phyloP scores from a whole-genome alignment of 2,329 filamentous ascomycete species.

The Exophiala bonariae region DNA sequence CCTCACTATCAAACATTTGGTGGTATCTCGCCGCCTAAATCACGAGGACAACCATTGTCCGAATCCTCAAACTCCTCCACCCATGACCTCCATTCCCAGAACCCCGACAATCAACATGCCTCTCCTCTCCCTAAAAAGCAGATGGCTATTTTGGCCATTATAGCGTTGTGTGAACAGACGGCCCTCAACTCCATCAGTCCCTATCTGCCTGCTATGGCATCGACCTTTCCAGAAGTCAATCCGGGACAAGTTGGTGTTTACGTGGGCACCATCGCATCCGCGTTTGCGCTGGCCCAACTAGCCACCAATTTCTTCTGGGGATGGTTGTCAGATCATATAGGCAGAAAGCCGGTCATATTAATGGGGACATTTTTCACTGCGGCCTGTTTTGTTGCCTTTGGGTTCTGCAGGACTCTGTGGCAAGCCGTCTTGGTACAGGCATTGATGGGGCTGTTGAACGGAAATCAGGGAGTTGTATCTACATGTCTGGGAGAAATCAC shows the following conservation, averaged over 20 bases:
- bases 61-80: conserved; percentile 41
- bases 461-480: conserved; percentile 90
- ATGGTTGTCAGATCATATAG: conserved; percentile 75
- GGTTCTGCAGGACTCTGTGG: conserved; percentile 78
- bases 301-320: conserved; percentile 92
- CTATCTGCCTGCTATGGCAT: conserved; percentile 91
- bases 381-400: conserved; percentile 79
- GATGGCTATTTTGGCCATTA: conserved; percentile 79
- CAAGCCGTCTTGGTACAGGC: conserved; percentile 84
- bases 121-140: conserved; percentile 82
- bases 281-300: conserved; percentile 90
- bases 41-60: conserved; percentile 45
- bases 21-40: conserved; percentile 45
- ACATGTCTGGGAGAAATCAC: conserved; percentile 95
- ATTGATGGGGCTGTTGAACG: conserved; percentile 89
- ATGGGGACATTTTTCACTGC: conserved; percentile 81
- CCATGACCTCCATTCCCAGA: conserved; percentile 29
- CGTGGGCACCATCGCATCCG: conserved; percentile 84
- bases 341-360: conserved; percentile 79
- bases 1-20: conserved; percentile 51
- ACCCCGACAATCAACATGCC: conserved; percentile 29
- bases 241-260: conserved; percentile 74
- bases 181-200: conserved; percentile 95
- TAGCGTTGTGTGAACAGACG: conserved; percentile 91
- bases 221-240: conserved; percentile 77